Conservation (phyloP, 371 early-diverging fungal genomes). For the Lichtheimia ornata region DNA sequence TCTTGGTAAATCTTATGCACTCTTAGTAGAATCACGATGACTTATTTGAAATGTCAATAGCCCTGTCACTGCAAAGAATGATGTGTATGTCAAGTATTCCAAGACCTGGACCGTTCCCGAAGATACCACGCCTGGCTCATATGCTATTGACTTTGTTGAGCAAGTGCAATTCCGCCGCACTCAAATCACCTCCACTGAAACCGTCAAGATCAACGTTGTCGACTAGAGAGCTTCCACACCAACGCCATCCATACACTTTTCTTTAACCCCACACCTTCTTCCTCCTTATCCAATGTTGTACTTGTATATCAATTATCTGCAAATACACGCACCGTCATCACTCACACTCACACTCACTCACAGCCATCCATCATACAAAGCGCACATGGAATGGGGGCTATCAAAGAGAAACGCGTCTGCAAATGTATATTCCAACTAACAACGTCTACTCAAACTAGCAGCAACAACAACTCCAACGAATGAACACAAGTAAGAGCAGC, state of each 20-base stretch:
- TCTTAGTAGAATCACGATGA: neutral
- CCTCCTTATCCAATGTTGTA: no score
- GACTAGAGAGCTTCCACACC: slow-evolving; percentile 17
- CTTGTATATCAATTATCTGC: no score
- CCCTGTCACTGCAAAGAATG: slow-evolving; percentile 33
- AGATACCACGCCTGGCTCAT: slow-evolving; percentile 55
- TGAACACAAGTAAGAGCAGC: no score
- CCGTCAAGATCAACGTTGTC: slow-evolving; percentile 41
- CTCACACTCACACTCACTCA: no score
- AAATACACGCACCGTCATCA: no score
- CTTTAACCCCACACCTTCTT: no score
- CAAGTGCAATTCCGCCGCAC: slow-evolving; percentile 37
- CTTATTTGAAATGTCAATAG: slow-evolving; percentile 14
- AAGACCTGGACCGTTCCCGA: slow-evolving; percentile 52
- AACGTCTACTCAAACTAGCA: no score
- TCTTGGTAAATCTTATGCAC: slow-evolving; percentile 30
- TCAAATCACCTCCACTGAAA: slow-evolving; percentile 35
- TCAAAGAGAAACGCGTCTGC: neutral
- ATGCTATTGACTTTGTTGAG: slow-evolving; percentile 48
- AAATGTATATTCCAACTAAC: no score
- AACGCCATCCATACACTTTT: neutral
- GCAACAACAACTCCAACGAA: no score
- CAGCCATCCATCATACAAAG: slow-evolving; percentile 4
- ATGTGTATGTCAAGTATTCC: slow-evolving; percentile 39
- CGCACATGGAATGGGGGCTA: neutral